Percentiles rank a stretch among this genome's conserved stretches.
These are phyloP conservation scores for Usnea hakonensis DNA, from an alignment of 495 filamentous ascomycete species.

Conservation along the genomic window DNA sequence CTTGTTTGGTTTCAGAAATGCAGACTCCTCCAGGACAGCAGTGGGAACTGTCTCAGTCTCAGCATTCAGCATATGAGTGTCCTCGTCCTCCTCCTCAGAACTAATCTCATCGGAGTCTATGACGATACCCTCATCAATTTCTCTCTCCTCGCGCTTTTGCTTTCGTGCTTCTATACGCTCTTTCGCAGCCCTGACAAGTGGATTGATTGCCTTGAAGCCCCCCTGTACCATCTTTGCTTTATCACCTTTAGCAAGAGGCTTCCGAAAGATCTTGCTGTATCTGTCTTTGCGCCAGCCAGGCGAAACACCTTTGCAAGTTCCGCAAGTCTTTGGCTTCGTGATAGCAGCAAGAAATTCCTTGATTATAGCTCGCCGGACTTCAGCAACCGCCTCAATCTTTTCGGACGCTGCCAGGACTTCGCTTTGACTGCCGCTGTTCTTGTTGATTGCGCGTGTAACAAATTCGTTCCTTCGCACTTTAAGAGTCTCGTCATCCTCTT, in stretches of 20 bases:
- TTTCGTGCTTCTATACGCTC: slow-evolving; percentile 26
- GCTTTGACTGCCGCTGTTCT: slow-evolving; percentile 38
- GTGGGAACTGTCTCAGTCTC: slow-evolving; percentile 36
- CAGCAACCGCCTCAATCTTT: slow-evolving; percentile 74
- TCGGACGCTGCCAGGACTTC: slow-evolving; percentile 46
- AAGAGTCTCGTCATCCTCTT: slow-evolving; percentile 53
- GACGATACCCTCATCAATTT: slow-evolving; percentile 33
- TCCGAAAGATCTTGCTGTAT: slow-evolving; percentile 88
- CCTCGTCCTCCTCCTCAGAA: slow-evolving; percentile 39
- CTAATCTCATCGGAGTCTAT: slow-evolving; percentile 29
- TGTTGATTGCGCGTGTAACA: slow-evolving; percentile 57
- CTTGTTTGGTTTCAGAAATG: slow-evolving; percentile 31
- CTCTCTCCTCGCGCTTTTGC: slow-evolving; percentile 21
- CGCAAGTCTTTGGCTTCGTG: slow-evolving; percentile 55
- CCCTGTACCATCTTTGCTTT: slow-evolving; percentile 63
- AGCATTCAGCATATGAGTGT: slow-evolving; percentile 30
- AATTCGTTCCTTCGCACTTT: slow-evolving; percentile 60
- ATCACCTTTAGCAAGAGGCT: slow-evolving; percentile 61
- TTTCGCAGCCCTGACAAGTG: slow-evolving; percentile 38
- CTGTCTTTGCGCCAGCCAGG: slow-evolving; percentile 78
- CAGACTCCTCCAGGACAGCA: slow-evolving; percentile 33
- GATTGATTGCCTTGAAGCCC: slow-evolving; percentile 60
- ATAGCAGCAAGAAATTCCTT: slow-evolving; percentile 74
- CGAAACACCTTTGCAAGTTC: slow-evolving; percentile 65
- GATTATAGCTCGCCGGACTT: slow-evolving; percentile 64